Evolutionary conservation across 495 filamentous ascomycete species (phyloP), one percentile per base, ranked within the genome.

Genomic region (Aspergillus indologenus): DNA sequence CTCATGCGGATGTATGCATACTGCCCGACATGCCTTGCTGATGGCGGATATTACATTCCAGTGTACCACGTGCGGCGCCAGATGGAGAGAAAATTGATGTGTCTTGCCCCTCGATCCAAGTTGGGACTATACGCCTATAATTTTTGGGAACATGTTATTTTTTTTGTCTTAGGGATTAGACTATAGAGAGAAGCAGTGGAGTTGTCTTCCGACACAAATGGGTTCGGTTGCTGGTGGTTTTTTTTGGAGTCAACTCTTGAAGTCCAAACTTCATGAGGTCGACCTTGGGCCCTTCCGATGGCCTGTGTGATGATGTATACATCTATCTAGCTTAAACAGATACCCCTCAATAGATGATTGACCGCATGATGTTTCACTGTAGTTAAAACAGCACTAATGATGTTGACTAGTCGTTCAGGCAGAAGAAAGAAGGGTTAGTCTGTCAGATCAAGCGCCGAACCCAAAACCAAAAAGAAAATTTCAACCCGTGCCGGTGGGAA

Each of bases 61-160:
- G 75, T 79, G 77, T 71, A 78, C 74, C 24, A 64, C 67, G 34
- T 77, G 77, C 56, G 69, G 71, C 60, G 68, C 70, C 45, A 62
- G 69, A 44, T 80, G 77, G 77, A 75, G 76, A 75, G 77, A 80
- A 61, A 76, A 78, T 63, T 75, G 57, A 67, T 61, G 24, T 22
- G 17, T 24, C 19, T 3, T 40, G 34, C 12, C 34, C 12, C 34
- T 40, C 34, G 34, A 14, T 40, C 12, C 34, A 29, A 29, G 3
- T 29, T 9, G 26, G 9, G 26, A 29, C 4, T 29, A 29, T 29
- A 29, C 9, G 26, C 26, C 26, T 29, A 29, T 29, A 3, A 29
- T 29, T 29, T 29, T 29, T 29, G 4, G 26, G 26, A 29, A 29
- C 3, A 29, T 29, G n/a, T n/a, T n/a, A n/a, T 9, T 3, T 29